Base-by-base conservation (phyloP, 116 monocot species). In the Thalassia testudinum region DNA sequence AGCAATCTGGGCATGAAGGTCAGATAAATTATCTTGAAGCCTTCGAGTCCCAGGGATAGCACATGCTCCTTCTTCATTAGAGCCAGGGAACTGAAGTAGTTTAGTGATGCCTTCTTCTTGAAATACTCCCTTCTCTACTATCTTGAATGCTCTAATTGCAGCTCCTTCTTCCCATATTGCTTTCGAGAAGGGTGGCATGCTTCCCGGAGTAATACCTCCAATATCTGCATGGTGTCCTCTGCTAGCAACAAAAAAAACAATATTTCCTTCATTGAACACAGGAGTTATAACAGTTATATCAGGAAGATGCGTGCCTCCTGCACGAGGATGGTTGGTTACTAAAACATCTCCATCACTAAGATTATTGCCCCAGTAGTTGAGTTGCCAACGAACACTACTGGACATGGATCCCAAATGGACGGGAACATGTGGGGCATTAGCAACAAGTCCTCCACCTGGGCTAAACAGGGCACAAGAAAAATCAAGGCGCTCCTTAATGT, bases 401-500 rank as follows among this genome's bases (percentile, higher is more conserved):
- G 95, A 95, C 95, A 95, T 95, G 29, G 95, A 84, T 13, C 95
- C 95, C 5, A 95, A 57, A 65, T 95, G 95, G 57, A 95, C 95
- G 0, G 95, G 95, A 5, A 95, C 95, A 61, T 95, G 95, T 14
- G 95, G 95, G 4, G 95, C 95, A 72, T 95, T 95, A 25, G 95
- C 95, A 18, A 95, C 95, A 13, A 95, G 81, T 21, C 88, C 87
- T 49, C 95, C 95, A 66, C 85, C 67, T 4, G 95, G 87, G 19
- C 81, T 85, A 61, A 95, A 95, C 1, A 95, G 59, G 21, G 95
- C 95, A 72, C 95, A 95, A n/a, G 95, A 95, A 52, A 95, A 95
- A 48, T 95, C 95, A 13, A 95, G 74, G 20, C 95, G 60, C 59
- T 95, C 95, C 64, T 95, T 95, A 51, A 95, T 95, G 58, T 95